Evolutionary conservation across 2,329 filamentous ascomycete species (phyloP).

Genomic region (Penicillium freii): DNA sequence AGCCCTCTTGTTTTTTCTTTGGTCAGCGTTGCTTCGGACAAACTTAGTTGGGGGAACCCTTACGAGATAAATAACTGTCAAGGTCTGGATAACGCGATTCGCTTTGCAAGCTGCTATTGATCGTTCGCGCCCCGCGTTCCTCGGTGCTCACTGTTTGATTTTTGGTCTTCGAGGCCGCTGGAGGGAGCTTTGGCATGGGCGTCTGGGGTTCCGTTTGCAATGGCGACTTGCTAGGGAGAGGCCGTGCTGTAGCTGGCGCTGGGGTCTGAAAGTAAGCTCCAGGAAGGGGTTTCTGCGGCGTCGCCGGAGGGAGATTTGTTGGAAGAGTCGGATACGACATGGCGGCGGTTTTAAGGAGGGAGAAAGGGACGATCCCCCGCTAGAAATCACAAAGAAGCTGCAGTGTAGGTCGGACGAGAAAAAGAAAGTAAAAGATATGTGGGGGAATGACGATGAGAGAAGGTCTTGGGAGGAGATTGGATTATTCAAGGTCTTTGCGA

Average conservation of each 20-base stretch:
- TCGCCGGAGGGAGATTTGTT: constrained; percentile 29
- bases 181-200: constrained; percentile 37
- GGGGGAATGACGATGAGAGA: constrained; percentile 5
- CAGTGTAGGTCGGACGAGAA: constrained; percentile 8
- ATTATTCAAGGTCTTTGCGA: constrained; percentile 22
- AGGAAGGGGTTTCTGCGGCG: constrained; percentile 42
- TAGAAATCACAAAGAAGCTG: constrained; percentile 15
- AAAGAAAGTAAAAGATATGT: constrained; percentile 8
- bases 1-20: constrained; percentile 62
- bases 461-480: constrained; percentile 12
- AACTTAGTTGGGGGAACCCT: constrained; percentile 47
- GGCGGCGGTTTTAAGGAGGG: constrained; percentile 19
- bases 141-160: constrained; percentile 63
- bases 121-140: constrained; percentile 74
- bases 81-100: constrained; percentile 85
- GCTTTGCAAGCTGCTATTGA: constrained; percentile 73
- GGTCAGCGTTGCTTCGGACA: neutral
- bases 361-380: constrained; percentile 23
- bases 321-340: constrained; percentile 45
- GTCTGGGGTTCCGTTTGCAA: constrained; percentile 23
- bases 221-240: neutral
- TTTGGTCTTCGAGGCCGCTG: constrained; percentile 44
- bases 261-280: constrained; percentile 45
- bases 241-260: constrained; percentile 21
- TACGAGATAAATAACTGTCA: constrained; percentile 84